These are phyloP conservation scores for Starmerella sp. DNA, from an alignment of 805 yeast genomes.

Conservation along the genomic window DNA sequence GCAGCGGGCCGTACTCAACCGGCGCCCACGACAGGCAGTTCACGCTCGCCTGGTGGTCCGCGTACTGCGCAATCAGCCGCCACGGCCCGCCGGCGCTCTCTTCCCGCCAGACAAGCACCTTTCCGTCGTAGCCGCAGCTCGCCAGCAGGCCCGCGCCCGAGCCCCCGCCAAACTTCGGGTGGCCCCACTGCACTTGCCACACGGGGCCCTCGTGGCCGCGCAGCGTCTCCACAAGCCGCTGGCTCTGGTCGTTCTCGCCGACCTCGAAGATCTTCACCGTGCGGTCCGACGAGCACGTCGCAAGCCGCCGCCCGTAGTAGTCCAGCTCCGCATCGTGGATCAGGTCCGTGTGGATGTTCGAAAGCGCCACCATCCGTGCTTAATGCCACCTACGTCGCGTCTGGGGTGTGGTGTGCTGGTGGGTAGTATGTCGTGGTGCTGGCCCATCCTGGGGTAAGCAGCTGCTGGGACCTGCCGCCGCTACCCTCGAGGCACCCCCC, in stretches of 20 bases:
- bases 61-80: constrained; percentile 77
- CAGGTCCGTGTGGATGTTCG: constrained; percentile 83
- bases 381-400: neutral
- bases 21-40: constrained; percentile 97
- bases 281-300: constrained; percentile 92
- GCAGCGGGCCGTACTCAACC: constrained; percentile 86
- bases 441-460: neutral
- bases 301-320: constrained; percentile 89
- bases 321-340: constrained; percentile 96
- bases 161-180: constrained; percentile 84
- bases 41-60: constrained; percentile 85
- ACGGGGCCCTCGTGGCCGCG: constrained; percentile 94
- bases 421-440: neutral
- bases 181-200: constrained; percentile 99
- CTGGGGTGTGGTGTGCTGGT: neutral
- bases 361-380: constrained; percentile 54
- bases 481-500: neutral
- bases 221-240: constrained; percentile 71
- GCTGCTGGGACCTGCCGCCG: neutral
- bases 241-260: constrained; percentile 56
- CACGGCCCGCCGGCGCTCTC: constrained; percentile 60
- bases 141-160: constrained; percentile 51
- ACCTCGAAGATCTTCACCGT: constrained; percentile 90
- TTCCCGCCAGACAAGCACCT: constrained; percentile 89
- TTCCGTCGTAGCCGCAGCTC: constrained; percentile 90